Evolutionary conservation across 371 early-diverging fungal species (phyloP).

Genomic region (Vairimorpha apis): DNA sequence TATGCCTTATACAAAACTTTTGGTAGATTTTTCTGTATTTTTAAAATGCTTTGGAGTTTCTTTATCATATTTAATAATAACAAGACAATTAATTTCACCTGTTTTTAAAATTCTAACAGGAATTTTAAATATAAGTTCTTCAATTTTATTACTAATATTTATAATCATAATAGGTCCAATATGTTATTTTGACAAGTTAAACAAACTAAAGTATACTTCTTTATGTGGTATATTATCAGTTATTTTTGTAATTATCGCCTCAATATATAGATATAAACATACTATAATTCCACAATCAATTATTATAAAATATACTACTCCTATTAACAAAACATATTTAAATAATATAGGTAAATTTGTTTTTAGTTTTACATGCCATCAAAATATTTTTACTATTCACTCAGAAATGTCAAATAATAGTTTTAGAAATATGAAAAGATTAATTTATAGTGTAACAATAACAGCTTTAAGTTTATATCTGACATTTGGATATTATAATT

Average conservation of each 20-base stretch:
- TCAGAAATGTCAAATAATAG: constrained; percentile 55
- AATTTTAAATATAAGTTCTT: constrained; percentile 28
- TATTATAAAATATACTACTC: constrained; percentile 25
- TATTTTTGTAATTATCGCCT: constrained; percentile 74
- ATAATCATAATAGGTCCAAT: constrained; percentile 53
- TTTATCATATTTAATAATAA: constrained; percentile 91
- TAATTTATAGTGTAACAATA: constrained; percentile 66
- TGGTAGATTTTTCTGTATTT: constrained; percentile 89
- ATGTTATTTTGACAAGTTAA: constrained; percentile 69
- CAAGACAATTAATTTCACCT: constrained; percentile 78
- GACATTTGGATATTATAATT: constrained; percentile 78
- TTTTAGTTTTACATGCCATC: constrained; percentile 95
- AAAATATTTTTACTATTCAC: constrained; percentile 67
- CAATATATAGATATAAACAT: constrained; percentile 70
- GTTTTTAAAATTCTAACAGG: too few species aligned
- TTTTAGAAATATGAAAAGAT: constrained; percentile 40
- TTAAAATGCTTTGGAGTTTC: constrained; percentile 97
- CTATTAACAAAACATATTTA: constrained; percentile 69
- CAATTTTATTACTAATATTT: constrained; percentile 37
- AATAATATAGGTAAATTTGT: constrained; percentile 85
- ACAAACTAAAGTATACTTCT: constrained; percentile 85
- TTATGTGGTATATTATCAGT: constrained; percentile 79
- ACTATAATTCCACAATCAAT: constrained; percentile 63
- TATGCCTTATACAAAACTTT: constrained; percentile 76
- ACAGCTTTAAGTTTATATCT: constrained; percentile 75